Percentiles rank a stretch among this genome's conserved stretches.
These are phyloP conservation scores for Solanum aculeatissimum DNA, from an alignment of 305 asterid genomes.

Conservation along the genomic window DNA sequence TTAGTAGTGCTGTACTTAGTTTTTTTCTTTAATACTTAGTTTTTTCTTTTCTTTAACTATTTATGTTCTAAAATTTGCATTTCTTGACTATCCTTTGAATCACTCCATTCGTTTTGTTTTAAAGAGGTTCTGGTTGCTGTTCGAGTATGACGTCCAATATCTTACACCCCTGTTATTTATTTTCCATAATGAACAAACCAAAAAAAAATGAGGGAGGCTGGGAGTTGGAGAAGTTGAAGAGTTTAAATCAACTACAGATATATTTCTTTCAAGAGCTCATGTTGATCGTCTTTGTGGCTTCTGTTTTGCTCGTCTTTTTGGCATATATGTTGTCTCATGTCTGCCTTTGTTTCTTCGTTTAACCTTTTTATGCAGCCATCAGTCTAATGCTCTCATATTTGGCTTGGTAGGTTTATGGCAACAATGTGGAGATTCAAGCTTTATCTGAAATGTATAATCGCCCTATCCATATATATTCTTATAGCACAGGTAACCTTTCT, in stretches of 20 bases:
- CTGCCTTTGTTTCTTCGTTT: background rate
- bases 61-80: background rate
- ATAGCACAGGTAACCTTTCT: constrained; percentile 65
- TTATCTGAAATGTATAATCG: constrained; percentile 96
- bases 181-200: background rate
- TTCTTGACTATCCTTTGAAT: background rate
- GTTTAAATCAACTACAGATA: background rate
- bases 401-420: constrained; percentile 74
- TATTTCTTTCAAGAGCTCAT: background rate
- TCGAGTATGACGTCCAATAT: background rate
- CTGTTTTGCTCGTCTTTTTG: background rate
- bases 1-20: background rate
- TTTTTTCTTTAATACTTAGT: background rate
- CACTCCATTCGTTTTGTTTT: background rate
- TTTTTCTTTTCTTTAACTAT: background rate
- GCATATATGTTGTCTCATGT: background rate
- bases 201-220: background rate
- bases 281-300: background rate
- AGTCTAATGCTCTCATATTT: background rate
- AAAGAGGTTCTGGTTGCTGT: background rate
- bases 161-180: background rate
- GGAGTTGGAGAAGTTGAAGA: background rate
- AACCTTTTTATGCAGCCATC: background rate
- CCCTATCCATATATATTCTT: constrained; percentile 93
- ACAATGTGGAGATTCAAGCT: constrained; percentile 95